These are phyloP conservation scores for Pyrus bretschneideri DNA, from an alignment of 306 rosid species.

Conservation along the genomic window DNA sequence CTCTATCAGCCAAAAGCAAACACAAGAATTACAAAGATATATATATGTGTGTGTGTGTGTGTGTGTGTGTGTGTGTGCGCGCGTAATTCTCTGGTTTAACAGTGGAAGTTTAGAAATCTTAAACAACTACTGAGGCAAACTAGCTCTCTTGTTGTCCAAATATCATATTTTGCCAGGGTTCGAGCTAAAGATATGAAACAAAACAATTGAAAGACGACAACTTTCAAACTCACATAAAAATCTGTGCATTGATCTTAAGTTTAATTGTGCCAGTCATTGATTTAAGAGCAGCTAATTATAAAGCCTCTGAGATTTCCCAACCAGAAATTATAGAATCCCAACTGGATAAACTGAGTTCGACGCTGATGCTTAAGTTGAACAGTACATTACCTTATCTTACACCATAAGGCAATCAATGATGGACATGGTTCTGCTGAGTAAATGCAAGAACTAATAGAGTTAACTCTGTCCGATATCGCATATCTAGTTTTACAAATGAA, in stretches of 20 bases:
- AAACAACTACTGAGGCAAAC: background rate
- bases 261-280: background rate
- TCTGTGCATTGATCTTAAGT: background rate
- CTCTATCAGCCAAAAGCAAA: slow-evolving; percentile 37
- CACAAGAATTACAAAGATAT: background rate
- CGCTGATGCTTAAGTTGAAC: background rate
- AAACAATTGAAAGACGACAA: background rate
- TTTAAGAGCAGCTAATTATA: background rate
- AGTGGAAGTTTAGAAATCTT: background rate
- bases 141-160: background rate
- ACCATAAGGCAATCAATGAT: background rate
- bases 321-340: background rate
- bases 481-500: background rate
- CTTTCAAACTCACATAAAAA: background rate
- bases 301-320: background rate
- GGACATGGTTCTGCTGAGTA: background rate
- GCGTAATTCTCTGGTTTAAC: background rate
- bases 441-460: background rate
- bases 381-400: background rate
- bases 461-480: background rate
- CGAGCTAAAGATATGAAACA: background rate
- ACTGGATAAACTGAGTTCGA: background rate
- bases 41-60: background rate
- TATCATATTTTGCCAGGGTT: background rate
- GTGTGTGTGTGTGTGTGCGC: no score